Percentiles rank a stretch among this genome's conserved stretches.
Conservation (phyloP, 2,329 filamentous ascomycete genomes). For the Colletotrichum plurivorum region DNA sequence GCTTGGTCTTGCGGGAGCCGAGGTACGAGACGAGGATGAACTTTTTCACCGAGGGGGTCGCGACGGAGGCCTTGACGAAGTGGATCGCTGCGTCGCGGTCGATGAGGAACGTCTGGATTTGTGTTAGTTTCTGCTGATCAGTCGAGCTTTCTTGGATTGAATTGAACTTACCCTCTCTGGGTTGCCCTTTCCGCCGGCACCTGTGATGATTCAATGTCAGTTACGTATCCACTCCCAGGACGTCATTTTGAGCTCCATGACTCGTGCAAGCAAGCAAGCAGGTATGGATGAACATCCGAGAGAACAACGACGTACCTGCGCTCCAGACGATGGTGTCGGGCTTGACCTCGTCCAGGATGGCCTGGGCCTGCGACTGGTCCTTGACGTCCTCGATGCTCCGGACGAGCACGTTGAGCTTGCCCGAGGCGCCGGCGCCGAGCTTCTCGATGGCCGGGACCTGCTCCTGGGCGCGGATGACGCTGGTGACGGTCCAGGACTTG, state of each 20-base stretch:
- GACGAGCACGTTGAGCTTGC: conserved; percentile 78
- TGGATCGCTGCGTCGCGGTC: conserved; percentile 75
- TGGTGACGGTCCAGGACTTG: conserved; percentile 83
- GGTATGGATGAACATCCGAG: neutral
- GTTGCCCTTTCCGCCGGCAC: conserved; percentile 72
- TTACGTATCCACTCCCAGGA: neutral
- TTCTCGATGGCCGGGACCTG: conserved; percentile 76
- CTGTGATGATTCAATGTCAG: conserved; percentile 48
- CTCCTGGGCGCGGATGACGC: conserved; percentile 80
- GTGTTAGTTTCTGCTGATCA: conserved; percentile 34
- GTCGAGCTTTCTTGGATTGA: neutral
- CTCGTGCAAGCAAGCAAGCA: neutral
- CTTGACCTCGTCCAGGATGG: conserved; percentile 72
- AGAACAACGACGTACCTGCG: conserved; percentile 64
- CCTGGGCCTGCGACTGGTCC: conserved; percentile 71
- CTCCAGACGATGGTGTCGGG: conserved; percentile 79
- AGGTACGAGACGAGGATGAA: conserved; percentile 77
- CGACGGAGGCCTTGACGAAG: conserved; percentile 72
- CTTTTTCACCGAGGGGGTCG: conserved; percentile 67
- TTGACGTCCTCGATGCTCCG: conserved; percentile 80
- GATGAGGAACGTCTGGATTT: conserved; percentile 65
- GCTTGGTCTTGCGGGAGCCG: conserved; percentile 64
- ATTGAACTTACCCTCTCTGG: conserved; percentile 58
- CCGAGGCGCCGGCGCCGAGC: conserved; percentile 70
- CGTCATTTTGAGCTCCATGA: neutral